Base-by-base conservation (phyloP, 164 flowering plant species). In the Protea cynaroides region DNA sequence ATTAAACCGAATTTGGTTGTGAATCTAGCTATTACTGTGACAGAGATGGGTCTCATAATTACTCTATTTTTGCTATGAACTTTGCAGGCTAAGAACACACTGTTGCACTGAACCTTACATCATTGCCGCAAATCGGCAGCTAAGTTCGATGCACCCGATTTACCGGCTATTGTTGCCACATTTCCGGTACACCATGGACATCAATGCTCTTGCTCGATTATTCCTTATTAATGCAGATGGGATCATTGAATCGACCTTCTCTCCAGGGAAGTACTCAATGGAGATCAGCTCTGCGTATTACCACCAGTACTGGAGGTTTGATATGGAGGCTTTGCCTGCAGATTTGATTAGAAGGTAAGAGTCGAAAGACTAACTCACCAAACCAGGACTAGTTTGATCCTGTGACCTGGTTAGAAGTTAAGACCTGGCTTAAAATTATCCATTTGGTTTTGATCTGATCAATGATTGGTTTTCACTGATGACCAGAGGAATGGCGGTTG, bases 41-140 rank as follows among this genome's bases (percentile, higher is more conserved):
- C n/a, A n/a, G n/a, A n/a, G n/a, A n/a, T n/a, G n/a, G n/a, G n/a
- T n/a, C n/a, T n/a, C n/a, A n/a, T n/a, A n/a, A n/a, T n/a, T n/a
- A n/a, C n/a, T n/a, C n/a, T 60, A 18, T 36, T 8, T 3, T 29
- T 29, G 34, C 34, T 29, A 29, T 29, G 34, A 29, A 19, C 44
- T 67, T 38, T 61, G 51, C 59, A 77, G 80, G 80, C 59, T 78
- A 25, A 69, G 76, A 44, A 75, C 81, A 37, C 81, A 78, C 64
- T 61, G 68, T 43, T 37, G 57, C 24, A 38, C 53, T 7, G 72
- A 69, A 54, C 72, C 72, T 0, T 69, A 57, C 25, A 56, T 72
- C 36, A 78, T 78, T 22, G 81, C 81, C 0, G 44, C 70, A 1
- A 72, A 78, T 29, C 36, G 79, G 38, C 81, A 78, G 23, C 65